These are phyloP conservation scores for Kwoniella mangroviensis DNA, from an alignment of 768 basidiomycete species.

Conservation along the genomic window DNA sequence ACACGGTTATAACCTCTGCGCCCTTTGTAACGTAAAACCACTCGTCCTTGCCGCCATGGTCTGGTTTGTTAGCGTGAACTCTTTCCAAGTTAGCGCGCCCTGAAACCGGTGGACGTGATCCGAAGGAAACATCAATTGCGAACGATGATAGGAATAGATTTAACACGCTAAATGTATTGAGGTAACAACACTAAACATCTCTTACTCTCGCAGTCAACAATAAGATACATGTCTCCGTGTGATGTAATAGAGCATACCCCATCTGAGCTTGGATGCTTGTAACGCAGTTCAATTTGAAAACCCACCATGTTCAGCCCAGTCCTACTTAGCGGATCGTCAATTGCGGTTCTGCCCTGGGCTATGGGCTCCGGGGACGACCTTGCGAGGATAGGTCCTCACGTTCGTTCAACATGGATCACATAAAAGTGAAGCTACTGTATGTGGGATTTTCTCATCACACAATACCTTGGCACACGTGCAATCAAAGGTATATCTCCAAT, in stretches of 20 bases:
- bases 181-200: not conserved
- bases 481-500: not conserved
- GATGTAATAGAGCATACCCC: not conserved
- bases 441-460: too few relatives aligned
- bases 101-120: not conserved
- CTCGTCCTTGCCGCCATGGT: too few relatives aligned
- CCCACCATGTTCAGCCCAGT: not conserved
- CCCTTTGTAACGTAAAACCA: too few relatives aligned
- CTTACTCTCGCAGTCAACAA: constrained; percentile 1
- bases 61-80: too few relatives aligned
- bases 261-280: not conserved
- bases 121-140: too few relatives aligned
- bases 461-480: not conserved
- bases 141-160: not conserved
- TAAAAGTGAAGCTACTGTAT: not conserved
- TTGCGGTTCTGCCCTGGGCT: not conserved
- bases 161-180: not conserved
- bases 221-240: not conserved
- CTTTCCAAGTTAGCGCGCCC: too few relatives aligned
- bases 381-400: not conserved
- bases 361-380: not conserved
- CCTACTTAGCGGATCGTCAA: not conserved
- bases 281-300: not conserved
- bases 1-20: too few relatives aligned
- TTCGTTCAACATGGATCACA: not conserved